phyloP scores from a whole-genome alignment of 495 filamentous ascomycete genomes.

The Penicillium ucsense region DNA sequence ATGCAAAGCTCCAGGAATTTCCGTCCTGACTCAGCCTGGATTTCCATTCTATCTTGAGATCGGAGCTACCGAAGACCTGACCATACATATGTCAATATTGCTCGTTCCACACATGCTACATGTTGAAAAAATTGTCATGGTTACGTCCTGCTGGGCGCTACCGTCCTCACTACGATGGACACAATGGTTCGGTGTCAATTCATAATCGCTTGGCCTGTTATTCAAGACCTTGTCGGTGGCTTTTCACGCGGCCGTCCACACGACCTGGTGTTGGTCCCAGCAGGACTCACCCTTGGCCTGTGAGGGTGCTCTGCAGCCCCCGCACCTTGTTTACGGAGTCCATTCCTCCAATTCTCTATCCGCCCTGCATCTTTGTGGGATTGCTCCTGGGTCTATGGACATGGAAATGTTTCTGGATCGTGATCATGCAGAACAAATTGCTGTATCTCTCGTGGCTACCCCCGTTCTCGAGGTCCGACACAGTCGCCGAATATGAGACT shows the following conservation, averaged over 20 bases:
- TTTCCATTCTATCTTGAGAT: too few species aligned
- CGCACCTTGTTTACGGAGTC: conserved; percentile 10
- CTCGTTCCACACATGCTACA: not conserved
- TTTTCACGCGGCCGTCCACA: not conserved
- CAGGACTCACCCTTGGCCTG: not conserved
- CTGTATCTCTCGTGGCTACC: conserved; percentile 72
- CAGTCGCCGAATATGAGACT: conserved; percentile 48
- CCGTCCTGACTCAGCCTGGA: too few species aligned
- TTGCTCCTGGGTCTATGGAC: conserved; percentile 59
- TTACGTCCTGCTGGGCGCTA: not conserved
- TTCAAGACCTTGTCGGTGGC: too few species aligned
- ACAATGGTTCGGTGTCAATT: not conserved
- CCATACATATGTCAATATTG: not conserved
- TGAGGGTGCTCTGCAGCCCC: not conserved
- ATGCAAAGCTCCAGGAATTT: too few species aligned
- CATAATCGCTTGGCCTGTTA: too few species aligned
- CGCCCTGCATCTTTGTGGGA: conserved; percentile 57
- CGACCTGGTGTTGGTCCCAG: not conserved
- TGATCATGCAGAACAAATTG: conserved; percentile 74
- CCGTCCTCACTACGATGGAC: not conserved
- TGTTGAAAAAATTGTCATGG: not conserved
- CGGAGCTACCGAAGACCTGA: too few species aligned
- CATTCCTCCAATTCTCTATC: conserved; percentile 47
- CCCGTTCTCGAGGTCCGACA: conserved; percentile 43
- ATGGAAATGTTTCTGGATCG: conserved; percentile 75